Evolutionary conservation across 805 yeast genomes (phyloP), one percentile per base, ranked within the genome.

Genomic region (Yarrowia yakushimensis): DNA sequence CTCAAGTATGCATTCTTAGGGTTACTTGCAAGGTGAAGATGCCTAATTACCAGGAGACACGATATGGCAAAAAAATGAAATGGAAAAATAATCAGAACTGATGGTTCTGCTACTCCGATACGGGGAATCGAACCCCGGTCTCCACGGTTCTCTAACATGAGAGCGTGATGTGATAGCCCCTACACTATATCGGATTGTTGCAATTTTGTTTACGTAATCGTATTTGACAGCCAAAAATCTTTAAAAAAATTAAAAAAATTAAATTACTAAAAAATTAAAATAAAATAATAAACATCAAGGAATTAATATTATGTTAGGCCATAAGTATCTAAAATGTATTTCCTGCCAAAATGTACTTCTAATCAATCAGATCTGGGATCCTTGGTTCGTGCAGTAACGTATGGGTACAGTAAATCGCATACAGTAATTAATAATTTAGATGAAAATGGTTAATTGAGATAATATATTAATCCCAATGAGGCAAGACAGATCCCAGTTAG

Each of bases 71-170:
- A 50, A 34, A 34, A 34, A n/a, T 15, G 23, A 18, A 18, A 22
- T n/a, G 10, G 17, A 36, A 52, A 34, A 34, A 50, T 8, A 36
- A 36, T 5, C 31, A 25, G 33, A 34, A 15, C 36, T 9, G 31
- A 11, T 28, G 23, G 20, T 48, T 30, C n/a, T 20, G 13, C 12
- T 2, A 36, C 59, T 34, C 59, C 59, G 59, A 52, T 52, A 52
- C 59, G 43, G 59, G 59, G 43, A 52, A 52, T 52, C 59, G 59
- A 52, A 52, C 43, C 43, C 59, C 43, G 59, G 59, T 52, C 59
- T 52, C 59, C 59, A 52, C 43, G 59, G 43, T 34, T 36, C 59
- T 52, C 59, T 25, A 31, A 36, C 18, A 23, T 52, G 59, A 50
- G 59, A 50, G 59, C 59, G 59, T 50, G 59, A 34, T 50, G 43